Conservation (phyloP, 306 rosid genomes). For the Hippophae rhamnoides region DNA sequence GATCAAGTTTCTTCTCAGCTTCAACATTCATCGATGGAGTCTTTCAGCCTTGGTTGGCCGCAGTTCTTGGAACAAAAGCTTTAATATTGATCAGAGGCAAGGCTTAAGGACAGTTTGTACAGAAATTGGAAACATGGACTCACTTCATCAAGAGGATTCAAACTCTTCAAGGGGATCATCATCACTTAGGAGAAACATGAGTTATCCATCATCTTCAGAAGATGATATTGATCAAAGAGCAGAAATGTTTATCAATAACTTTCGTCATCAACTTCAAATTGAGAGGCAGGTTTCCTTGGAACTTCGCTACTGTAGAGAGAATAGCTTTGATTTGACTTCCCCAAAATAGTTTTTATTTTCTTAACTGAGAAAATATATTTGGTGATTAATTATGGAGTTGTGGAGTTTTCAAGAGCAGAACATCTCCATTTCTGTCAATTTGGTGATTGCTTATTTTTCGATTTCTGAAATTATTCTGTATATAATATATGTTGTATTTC, state of each 20-base stretch:
- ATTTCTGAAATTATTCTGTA: too few species aligned
- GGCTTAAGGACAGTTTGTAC: constrained; percentile 33
- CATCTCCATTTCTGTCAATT: too few species aligned
- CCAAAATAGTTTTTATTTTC: too few species aligned
- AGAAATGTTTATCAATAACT: constrained; percentile 61
- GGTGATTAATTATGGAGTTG: too few species aligned
- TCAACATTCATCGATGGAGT: not conserved
- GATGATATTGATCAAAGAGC: constrained; percentile 66
- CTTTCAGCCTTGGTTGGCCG: not conserved
- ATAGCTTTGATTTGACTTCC: too few species aligned
- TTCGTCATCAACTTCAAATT: constrained; percentile 54
- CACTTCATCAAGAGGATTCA: constrained; percentile 9
- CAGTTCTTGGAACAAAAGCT: constrained; percentile 18
- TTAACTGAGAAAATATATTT: too few species aligned
- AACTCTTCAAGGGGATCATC: constrained; percentile 1
- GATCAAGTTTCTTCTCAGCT: not conserved
- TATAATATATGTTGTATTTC: too few species aligned
- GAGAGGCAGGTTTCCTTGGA: constrained; percentile 73
- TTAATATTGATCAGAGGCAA: constrained; percentile 29
- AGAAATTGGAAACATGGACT: constrained; percentile 1
- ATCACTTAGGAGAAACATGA: constrained; percentile 43
- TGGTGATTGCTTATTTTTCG: too few species aligned
- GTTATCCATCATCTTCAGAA: constrained; percentile 48
- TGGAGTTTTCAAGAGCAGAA: too few species aligned
- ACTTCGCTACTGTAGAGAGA: constrained; percentile 22